Evolutionary conservation across 208 protist species (phyloP), one percentile per base, ranked within the genome.

Genomic region (Angomonas deanei): DNA sequence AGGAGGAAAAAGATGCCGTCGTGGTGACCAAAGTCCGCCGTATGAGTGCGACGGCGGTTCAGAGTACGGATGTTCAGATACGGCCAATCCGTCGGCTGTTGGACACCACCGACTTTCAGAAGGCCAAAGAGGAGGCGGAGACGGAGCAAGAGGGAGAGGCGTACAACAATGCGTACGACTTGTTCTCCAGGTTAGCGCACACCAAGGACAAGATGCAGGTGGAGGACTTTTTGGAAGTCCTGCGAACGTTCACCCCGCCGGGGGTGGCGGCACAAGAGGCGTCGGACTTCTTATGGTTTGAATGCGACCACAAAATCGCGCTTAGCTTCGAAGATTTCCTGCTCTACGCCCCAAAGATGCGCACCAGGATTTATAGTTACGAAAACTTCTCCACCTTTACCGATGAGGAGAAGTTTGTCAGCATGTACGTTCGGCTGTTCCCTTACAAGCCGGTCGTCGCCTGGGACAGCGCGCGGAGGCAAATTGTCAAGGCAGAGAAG

Each of bases 231-330:
- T 68, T 85, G 58, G 72, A 82, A 48, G 56, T 82, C 55, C 66
- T 93, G 38, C 50, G 80, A n/a, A 49, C 85, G 30, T 88, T 74
- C 72, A 91, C 83, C 26, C 68, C 80, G 23, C 64, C 74, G 28
- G 83, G 80, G 54, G 80, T 80, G 33, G 53, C 75, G 0, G 33
- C 68, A 13, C 73, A 71, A 31, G 86, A 93, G 58, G 76, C 78
- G 15, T 65, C 55, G n/a, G 82, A 89, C 58, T 91, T 93, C 58
- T 30, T 91, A n/a, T 68, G 61, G 57, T 83, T 91, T 57, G 68
- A 83, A 38, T 93, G 86, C 66, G 78, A 82, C 5, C 54, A 66
- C 32, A 79, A 79, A 50, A 70, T 64, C n/a, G 53, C 52, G 17
- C 74, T 93, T 0, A 71, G 61, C 2, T 86, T 89, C 49, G 21